These are phyloP conservation scores for Parietichytrium sp. DNA, from an alignment of 108 stramenopile species.

Conservation along the genomic window DNA sequence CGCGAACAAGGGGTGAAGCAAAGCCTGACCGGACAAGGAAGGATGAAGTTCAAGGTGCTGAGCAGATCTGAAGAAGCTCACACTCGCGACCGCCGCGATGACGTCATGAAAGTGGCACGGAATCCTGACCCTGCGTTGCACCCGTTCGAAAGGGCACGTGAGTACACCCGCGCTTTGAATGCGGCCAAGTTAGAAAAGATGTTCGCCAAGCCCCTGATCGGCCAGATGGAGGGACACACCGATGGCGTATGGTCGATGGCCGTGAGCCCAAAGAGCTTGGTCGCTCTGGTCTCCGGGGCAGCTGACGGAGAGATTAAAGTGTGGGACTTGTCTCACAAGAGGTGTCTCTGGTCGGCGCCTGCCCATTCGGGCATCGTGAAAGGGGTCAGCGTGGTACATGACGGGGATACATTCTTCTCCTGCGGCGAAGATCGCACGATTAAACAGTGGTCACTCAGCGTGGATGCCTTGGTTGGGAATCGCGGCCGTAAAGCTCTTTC, in stretches of 20 bases:
- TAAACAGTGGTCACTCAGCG: constrained; percentile 66
- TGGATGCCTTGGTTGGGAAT: constrained; percentile 41
- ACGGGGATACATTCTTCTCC: constrained; percentile 77
- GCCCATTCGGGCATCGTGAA: constrained; percentile 65
- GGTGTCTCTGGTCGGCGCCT: constrained; percentile 70
- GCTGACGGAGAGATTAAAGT: constrained; percentile 87
- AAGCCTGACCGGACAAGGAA: too few relatives aligned
- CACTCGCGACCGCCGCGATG: constrained; percentile 55
- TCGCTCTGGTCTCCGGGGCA: constrained; percentile 81
- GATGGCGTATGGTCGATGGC: constrained; percentile 85
- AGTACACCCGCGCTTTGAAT: constrained; percentile 87
- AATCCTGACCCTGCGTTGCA: constrained; percentile 58
- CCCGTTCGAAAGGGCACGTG: constrained; percentile 57
- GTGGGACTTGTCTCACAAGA: constrained; percentile 86
- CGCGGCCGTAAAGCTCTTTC: constrained; percentile 40
- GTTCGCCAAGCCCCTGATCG: constrained; percentile 87
- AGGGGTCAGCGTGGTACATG: constrained; percentile 62
- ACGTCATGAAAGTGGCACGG: constrained; percentile 56
- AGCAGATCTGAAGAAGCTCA: constrained; percentile 55
- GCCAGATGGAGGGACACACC: constrained; percentile 84
- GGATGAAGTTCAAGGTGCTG: constrained; percentile 63
- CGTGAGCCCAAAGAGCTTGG: constrained; percentile 68
- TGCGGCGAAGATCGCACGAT: constrained; percentile 86
- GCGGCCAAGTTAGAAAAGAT: constrained; percentile 94
- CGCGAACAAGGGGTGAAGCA: too few relatives aligned